Base-by-base conservation (phyloP, 306 rosid genomes). In the Begonia masoniana region DNA sequence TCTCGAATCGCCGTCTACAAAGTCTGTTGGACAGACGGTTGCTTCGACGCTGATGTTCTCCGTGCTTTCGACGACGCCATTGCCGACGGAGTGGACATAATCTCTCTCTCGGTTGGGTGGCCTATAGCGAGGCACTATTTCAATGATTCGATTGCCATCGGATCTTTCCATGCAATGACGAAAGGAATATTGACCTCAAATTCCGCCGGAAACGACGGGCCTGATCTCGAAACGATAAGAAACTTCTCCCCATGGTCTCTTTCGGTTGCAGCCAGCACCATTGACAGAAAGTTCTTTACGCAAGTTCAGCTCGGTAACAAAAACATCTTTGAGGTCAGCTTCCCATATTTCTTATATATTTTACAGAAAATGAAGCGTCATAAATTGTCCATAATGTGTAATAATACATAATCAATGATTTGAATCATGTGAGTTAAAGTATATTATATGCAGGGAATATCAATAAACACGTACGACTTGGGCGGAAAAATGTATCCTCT, bases 141-240 rank as follows among this genome's bases (percentile, higher is more conserved):
- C 47, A 1, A 53, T 0, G 14, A 51, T 17, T 0, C 69, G n/a
- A 17, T 23, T 9, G 48, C 72, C 8, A 72, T 83, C 9, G 94
- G 87, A 53, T 59, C 80, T 50, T 83, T 80, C 42, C 87, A 83
- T 45, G 76, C 87, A 15, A 64, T 72, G 76, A 66, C 43, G 36
- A 70, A 17, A 0, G 78, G 82, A 6, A 71, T 80, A 12, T 43
- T 77, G 24, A 76, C 82, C 0, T 75, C 85, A 0, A 47, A 12
- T n/a, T 45, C 75, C 0, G 81, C 71, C 0, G 75, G 75, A 9
- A 80, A 80, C 31, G 0, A 0, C 0, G 82, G 94, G n/a, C 80
- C 87, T 3, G 0, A 2, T 0, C 50, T 9, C 26, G 26, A 23
- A 14, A 66, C 73, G n/a, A 16, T 41, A 6, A 0, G 56, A 0